Conservation (phyloP, 805 yeast species). For the Candida taoyuanica region DNA sequence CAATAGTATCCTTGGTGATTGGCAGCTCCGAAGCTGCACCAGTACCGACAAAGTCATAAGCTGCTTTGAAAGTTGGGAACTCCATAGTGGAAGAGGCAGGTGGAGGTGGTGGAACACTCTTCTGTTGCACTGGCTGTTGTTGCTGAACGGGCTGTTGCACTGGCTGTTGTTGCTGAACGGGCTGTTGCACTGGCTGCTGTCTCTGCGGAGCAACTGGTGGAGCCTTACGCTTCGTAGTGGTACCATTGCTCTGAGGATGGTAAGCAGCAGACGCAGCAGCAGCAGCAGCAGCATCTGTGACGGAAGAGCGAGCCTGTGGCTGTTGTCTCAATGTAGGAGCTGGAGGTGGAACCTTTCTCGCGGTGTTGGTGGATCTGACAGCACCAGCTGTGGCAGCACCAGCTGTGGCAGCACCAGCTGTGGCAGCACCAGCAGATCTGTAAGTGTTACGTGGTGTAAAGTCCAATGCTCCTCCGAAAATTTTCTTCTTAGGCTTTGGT, state of each 20-base stretch:
- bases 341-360: constrained; percentile 27
- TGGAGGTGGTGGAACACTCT: constrained; percentile 85
- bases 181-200: constrained; percentile 25
- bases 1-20: constrained; percentile 67
- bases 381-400: constrained; percentile 1
- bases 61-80: constrained; percentile 76
- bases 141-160: constrained; percentile 42
- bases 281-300: constrained; percentile 16
- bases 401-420: constrained; percentile 1
- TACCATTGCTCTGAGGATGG: constrained; percentile 28
- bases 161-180: constrained; percentile 22
- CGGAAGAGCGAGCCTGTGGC: constrained; percentile 7
- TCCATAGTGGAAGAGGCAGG: constrained; percentile 56
- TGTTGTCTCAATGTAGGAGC: constrained; percentile 25
- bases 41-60: constrained; percentile 84
- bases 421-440: constrained; percentile 2
- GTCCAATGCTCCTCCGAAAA: constrained; percentile 23
- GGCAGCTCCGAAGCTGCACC: constrained; percentile 81
- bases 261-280: constrained; percentile 38
- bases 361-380: constrained; percentile 13
- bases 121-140: constrained; percentile 66
- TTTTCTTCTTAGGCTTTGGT: constrained; percentile 65
- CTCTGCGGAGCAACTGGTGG: constrained; percentile 25
- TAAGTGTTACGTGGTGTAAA: constrained; percentile 27
- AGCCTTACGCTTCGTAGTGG: constrained; percentile 19